A percentile compares a stretch with the other conserved stretches of the same genome.
phyloP scores from a whole-genome alignment of 768 basidiomycete species.

The Boletus barrowsii region DNA sequence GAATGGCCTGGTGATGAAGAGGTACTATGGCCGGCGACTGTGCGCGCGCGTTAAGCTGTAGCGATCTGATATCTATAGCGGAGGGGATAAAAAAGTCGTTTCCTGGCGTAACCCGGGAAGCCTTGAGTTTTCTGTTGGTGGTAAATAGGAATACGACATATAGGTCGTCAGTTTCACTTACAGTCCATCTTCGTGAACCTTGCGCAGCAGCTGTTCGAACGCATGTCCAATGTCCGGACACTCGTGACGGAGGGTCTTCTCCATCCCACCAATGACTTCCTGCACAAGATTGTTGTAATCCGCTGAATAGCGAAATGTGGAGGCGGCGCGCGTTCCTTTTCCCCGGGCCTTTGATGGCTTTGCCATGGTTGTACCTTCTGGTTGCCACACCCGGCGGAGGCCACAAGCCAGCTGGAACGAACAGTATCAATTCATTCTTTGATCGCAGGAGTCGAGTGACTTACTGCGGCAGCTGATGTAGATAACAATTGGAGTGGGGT shows the following conservation, averaged over 20 bases:
- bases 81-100: not conserved
- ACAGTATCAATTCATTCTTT: not conserved
- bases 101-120: not conserved
- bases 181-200: not conserved
- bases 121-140: not conserved
- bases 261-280: not conserved
- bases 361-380: not conserved
- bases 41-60: not conserved
- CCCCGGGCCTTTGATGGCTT: not conserved
- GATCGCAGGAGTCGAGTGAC: not conserved
- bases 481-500: not conserved
- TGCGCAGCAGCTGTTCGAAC: not conserved
- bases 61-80: not conserved
- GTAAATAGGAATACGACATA: not conserved
- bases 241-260: not conserved
- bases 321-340: too few species aligned
- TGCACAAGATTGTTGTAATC: not conserved
- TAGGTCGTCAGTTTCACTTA: not conserved
- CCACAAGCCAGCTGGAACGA: not conserved
- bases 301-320: not conserved
- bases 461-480: not conserved
- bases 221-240: not conserved
- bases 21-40: not conserved
- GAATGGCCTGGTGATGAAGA: not conserved
- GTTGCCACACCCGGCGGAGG: not conserved